Conservation (phyloP, 2,329 filamentous ascomycete species). For the Diaporthe sp. region DNA sequence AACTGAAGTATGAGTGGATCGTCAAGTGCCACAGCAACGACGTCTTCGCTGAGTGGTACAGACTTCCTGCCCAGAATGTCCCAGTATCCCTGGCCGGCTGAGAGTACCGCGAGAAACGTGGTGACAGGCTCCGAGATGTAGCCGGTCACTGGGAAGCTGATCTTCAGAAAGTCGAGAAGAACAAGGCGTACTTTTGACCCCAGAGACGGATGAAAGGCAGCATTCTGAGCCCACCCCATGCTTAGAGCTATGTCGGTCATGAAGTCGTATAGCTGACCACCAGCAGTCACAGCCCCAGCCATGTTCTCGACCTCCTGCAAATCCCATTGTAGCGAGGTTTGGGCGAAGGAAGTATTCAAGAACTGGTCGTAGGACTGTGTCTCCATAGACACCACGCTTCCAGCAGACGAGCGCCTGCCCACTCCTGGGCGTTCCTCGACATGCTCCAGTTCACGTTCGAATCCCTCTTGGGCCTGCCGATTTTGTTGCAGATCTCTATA, state of each 20-base stretch:
- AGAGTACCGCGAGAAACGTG: conserved; percentile 74
- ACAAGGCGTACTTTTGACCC: conserved; percentile 73
- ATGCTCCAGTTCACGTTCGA: conserved; percentile 59
- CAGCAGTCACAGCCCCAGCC: conserved; percentile 61
- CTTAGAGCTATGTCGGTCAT: conserved; percentile 63
- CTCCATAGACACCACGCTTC: conserved; percentile 73
- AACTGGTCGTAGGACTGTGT: conserved; percentile 71
- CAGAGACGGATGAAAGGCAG: conserved; percentile 66
- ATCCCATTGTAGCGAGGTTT: conserved; percentile 62
- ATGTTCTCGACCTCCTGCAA: conserved; percentile 64
- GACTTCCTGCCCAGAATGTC: conserved; percentile 57
- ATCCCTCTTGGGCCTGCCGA: conserved; percentile 69
- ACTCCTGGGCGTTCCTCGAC: conserved; percentile 51
- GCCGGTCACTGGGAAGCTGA: conserved; percentile 74
- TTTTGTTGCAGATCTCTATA: conserved; percentile 69
- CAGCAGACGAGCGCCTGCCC: conserved; percentile 69
- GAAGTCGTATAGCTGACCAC: conserved; percentile 66
- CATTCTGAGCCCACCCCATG: conserved; percentile 59
- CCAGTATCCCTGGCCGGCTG: conserved; percentile 66
- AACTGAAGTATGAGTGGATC: conserved; percentile 69
- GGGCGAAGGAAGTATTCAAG: conserved; percentile 55
- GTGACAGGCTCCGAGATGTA: conserved; percentile 80
- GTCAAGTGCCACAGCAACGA: conserved; percentile 59
- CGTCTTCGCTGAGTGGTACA: conserved; percentile 53
- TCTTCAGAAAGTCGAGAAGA: conserved; percentile 78